phyloP scores from a whole-genome alignment of 345 rosid genomes.

The Kandelia obovata region DNA sequence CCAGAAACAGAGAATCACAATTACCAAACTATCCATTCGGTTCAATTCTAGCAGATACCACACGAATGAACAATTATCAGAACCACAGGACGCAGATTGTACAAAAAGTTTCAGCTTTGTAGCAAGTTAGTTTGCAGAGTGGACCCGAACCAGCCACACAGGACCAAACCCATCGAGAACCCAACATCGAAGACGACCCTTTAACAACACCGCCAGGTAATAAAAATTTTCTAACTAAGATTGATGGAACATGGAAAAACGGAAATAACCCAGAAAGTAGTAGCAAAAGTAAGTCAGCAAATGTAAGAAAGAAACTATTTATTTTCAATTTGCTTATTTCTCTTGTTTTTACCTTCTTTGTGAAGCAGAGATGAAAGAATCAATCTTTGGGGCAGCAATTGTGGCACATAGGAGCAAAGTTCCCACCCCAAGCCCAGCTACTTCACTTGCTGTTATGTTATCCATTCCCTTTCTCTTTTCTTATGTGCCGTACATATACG shows the following conservation, averaged over 20 bases:
- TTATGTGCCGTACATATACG: background rate
- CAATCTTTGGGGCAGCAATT: conserved; percentile 65
- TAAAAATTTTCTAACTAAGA: background rate
- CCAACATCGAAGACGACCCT: background rate
- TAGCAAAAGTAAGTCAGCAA: background rate
- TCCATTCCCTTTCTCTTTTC: conserved; percentile 36
- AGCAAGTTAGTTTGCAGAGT: too few relatives aligned
- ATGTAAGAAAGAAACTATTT: background rate
- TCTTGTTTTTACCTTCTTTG: conserved; percentile 49
- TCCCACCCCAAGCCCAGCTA: conserved; percentile 73
- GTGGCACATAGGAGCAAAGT: conserved; percentile 57
- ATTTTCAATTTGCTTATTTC: too few relatives aligned
- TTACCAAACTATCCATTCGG: too few relatives aligned
- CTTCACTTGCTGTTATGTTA: conserved; percentile 58
- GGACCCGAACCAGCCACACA: background rate
- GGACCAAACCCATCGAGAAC: background rate
- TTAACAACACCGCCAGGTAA: background rate
- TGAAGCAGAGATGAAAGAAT: conserved; percentile 66
- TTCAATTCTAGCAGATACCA: too few relatives aligned
- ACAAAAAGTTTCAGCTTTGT: too few relatives aligned
- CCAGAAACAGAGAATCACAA: too few relatives aligned
- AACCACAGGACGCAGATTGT: too few relatives aligned
- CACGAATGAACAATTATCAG: too few relatives aligned
- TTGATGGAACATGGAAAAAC: background rate
- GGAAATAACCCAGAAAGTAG: background rate